Base-by-base conservation (phyloP, 495 filamentous ascomycete genomes). In the Trypethelium eluteriae region DNA sequence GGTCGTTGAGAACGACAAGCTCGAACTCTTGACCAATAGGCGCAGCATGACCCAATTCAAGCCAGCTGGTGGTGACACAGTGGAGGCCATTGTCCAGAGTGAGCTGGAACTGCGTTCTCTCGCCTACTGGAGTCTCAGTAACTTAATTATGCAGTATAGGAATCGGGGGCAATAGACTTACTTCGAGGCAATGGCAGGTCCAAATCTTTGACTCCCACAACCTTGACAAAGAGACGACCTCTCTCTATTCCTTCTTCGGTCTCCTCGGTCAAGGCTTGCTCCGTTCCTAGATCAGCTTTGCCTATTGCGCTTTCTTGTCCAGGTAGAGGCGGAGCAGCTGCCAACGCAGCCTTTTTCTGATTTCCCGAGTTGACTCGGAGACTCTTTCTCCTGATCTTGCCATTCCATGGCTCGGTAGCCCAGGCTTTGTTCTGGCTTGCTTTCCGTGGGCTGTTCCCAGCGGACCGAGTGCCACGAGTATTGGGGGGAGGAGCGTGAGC, bases 11-110 rank as follows among this genome's bases (percentile, higher is more conserved):
- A 47, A 98, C 94, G 64, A 97, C 93, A 46, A 98, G 86, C 76
- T 98, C 94, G 68, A 98, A 98, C 74, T 98, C 94, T 72, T 98
- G 94, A 25, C 94, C 94, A 70, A 98, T 97, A 2, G 95, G 93
- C 18, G 95, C 95, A 50, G 87, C 92, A 67, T 89, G 90, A 62
- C 92, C 95, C 36, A 98, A 81, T 74, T 98, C 94, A 2, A 97
- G 78, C 91, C 92, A 98, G 0, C 92, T 86, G 5, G 94, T 98
- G 1, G 94, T 98, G 10, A 98, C 94, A 72, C 94, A 98, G 76
- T 98, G 94, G 2, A 98, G 84, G 36, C 94, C 94, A 71, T 98
- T 98, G 78, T 98, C 94, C 35, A 98, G 83, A 2, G 94, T 98
- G 9, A 98, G 82, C 62, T 92, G 88, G 78, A 98, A 98, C 79